Evolutionary conservation across 257 asterid species (phyloP), one percentile per base, ranked within the genome.

Genomic region (Avicennia marina): DNA sequence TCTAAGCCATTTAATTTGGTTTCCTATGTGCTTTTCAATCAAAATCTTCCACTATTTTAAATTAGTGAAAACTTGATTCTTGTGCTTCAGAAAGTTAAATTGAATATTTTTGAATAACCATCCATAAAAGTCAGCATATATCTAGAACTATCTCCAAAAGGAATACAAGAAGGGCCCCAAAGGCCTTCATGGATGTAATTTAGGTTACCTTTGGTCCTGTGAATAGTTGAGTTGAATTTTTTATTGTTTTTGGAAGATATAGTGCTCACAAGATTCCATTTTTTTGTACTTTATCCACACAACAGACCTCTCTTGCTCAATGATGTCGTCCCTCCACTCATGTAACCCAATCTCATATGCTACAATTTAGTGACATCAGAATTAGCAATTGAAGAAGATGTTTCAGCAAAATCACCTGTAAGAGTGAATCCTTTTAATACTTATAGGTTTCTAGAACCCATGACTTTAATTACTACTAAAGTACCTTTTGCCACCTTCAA

Each of bases 141-240:
- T 6, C 16, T 18, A 0, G 11, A 24, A 36, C 36, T 22, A 34
- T 26, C 51, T 7, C 36, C 34, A 2, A 18, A 39, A 1, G 43
- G 53, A 7, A 12, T 26, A 15, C 3, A n/a, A 16, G 42, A 24
- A 13, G 41, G 53, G 3, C 61, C 61, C 32, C 15, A 51, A 20
- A 39, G 19, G 16, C 51, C 53, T 9, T 41, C 49, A 38, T 49
- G 60, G 8, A 62, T 38, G 13, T 62, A 50, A n/a, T 62, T 42
- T n/a, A 49, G 5, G 2, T 15, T 27, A 2, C 9, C 16, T 6
- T 47, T 26, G 21, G 26, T 9, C 36, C 5, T 11, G 5, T 26
- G 40, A n/a, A 26, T 19, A 0, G 49, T 1, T 6, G 49, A 43
- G 8, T 43, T 43, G 22, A 48, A 21, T 9, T 7, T 48, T 3